phyloP scores from a whole-genome alignment of 2,329 filamentous ascomycete genomes.

The Arthrobotrys sinensis region DNA sequence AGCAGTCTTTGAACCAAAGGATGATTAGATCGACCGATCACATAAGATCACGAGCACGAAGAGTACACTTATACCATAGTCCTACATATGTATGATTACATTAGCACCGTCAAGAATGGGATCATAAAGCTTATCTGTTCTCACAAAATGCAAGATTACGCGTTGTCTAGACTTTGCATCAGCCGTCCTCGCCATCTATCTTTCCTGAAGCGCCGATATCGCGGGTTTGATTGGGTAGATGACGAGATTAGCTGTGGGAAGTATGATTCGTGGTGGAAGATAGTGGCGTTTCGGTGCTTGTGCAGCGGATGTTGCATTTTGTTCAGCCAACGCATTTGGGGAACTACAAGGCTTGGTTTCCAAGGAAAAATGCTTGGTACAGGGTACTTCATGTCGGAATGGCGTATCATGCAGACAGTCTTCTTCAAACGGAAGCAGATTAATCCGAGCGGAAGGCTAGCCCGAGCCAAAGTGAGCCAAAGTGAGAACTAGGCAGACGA shows the following conservation, averaged over 20 bases:
- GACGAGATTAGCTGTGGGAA: slow-evolving; percentile 8
- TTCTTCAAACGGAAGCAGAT: background rate
- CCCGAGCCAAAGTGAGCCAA: background rate
- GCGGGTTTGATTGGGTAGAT: background rate
- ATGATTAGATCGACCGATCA: slow-evolving; percentile 8
- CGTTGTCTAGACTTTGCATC: slow-evolving; percentile 38
- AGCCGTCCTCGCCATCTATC: slow-evolving; percentile 38
- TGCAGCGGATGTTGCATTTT: slow-evolving; percentile 13
- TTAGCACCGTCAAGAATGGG: background rate
- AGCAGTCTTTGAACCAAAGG: slow-evolving; percentile 37
- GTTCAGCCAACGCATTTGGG: slow-evolving; percentile 2
- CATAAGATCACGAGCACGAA: too few species aligned
- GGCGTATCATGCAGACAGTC: background rate
- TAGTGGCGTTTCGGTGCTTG: too few species aligned
- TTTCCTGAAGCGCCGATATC: slow-evolving; percentile 6
- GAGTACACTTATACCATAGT: slow-evolving; percentile 43
- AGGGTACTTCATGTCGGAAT: background rate
- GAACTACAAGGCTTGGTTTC: background rate
- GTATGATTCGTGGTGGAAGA: slow-evolving; percentile 21
- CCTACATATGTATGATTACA: slow-evolving; percentile 26
- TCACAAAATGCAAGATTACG: slow-evolving; percentile 59
- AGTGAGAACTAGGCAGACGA: background rate
- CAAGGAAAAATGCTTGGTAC: slow-evolving; percentile 12
- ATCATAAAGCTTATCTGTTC: background rate
- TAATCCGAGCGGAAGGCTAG: slow-evolving; percentile 13